These are phyloP conservation scores for Fusarium irregulare DNA, from an alignment of 2,329 filamentous ascomycete genomes.

Conservation along the genomic window DNA sequence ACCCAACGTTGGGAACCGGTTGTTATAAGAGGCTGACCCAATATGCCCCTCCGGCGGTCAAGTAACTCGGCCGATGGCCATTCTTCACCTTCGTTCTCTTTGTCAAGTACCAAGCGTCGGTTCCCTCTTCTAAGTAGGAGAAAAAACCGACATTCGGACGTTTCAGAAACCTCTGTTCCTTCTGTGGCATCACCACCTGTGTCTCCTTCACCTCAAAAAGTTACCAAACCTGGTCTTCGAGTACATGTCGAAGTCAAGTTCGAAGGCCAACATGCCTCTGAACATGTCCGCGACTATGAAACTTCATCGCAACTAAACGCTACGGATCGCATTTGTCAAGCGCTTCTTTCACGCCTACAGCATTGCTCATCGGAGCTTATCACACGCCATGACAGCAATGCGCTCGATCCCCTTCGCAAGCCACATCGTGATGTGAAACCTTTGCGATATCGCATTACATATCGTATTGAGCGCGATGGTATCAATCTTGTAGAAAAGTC, in stretches of 20 bases:
- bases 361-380: conserved; percentile 65
- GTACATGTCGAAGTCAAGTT: conserved; percentile 61
- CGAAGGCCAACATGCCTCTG: conserved; percentile 56
- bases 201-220: conserved; percentile 20
- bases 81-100: conserved; percentile 40
- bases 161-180: conserved; percentile 37
- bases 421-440: conserved; percentile 55
- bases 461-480: conserved; percentile 57
- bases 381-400: conserved; percentile 62
- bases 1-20: background rate
- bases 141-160: conserved; percentile 42
- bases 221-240: conserved; percentile 48
- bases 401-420: conserved; percentile 55
- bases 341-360: conserved; percentile 62
- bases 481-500: conserved; percentile 57
- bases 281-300: conserved; percentile 60
- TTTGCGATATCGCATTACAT: conserved; percentile 61
- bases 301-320: conserved; percentile 58
- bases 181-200: conserved; percentile 20
- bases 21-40: conserved; percentile 17
- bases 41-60: conserved; percentile 45
- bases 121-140: conserved; percentile 48
- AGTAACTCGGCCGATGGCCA: conserved; percentile 43
- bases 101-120: conserved; percentile 46
- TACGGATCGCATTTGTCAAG: conserved; percentile 60